Base-by-base conservation (phyloP, 768 basidiomycete genomes). In the Mycena albidolilacea region DNA sequence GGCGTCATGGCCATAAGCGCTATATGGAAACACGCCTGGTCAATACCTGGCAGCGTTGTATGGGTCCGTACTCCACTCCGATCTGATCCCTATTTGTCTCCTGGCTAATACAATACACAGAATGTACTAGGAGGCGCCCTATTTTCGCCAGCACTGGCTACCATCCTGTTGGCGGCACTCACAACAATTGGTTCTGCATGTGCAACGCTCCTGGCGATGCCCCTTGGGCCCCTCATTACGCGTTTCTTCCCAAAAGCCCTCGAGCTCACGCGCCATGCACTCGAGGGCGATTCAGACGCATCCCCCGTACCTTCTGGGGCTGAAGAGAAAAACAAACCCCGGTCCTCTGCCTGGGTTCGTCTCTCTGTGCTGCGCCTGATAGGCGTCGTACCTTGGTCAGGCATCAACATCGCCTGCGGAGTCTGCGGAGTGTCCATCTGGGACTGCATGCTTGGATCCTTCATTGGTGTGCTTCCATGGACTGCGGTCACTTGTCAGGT, bases 1-100 rank as follows among this genome's bases (percentile, higher is more conserved):
- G 90, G 87, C 35, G 95, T 97, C 62, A 87, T 98, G 77, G 91
- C 93, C 48, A 87, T 97, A 15, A 92, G 93, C 19, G 95, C 95
- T 5, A 85, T 96, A 38, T 98, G 96, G 96, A 98, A 97, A 83
- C 97, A 98, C 81, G 96, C 97, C 5, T 98, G 97, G 97, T 97
- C 95, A 71, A 90, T 98, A 70, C 97, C 97, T 10, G 97, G 97
- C 8, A 96, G 95, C 76, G 96, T 97, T 60, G 87, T 97, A 61
- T 92, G 97, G 93, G 95, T 95, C 35, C 48, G 63, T 50, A 74
- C 69, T 72, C 78, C 67, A 60, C 35, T 61, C 41, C 15, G 64
- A 35, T 72, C 43, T 19, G 64, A 38, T 71, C 68, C 72, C 48
- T 57, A 37, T 60, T 54, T 79, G 72, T 55, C 57, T 54, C 54